Evolutionary conservation across 1,284 basidiomycete species (phyloP), one percentile per base, ranked within the genome.

Genomic region (Hymenochaete sp.): DNA sequence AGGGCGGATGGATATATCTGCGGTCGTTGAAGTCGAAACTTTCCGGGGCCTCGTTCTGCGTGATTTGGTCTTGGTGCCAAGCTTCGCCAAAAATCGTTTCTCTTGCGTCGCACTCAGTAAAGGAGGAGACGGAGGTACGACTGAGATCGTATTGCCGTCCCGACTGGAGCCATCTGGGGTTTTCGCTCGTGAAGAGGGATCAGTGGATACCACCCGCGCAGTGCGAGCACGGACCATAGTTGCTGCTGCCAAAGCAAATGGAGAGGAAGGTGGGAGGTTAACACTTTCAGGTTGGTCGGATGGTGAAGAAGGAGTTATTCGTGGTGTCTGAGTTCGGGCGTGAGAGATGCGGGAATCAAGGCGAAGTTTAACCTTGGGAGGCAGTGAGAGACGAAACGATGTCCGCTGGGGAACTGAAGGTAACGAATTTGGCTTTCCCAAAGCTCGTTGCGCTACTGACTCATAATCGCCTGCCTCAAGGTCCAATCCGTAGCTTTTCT

Each of bases 181-280:
- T 28, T 37, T 26, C 9, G 26, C 25, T 7, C 35, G 27, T 7
- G 8, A 19, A 16, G 25, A 18, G 24, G 26, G 21, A 3, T 32
- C 6, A 7, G 40, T 14, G 18, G 39, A 16, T 9, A 47, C 16
- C 13, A 42, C 14, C 14, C 42, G 45, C 13, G 45, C 45, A 26
- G 26, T 42, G 19, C 42, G 45, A 6, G 39, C 39, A 13, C 45
- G 45, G n/a, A 26, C 39, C 14, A 42, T 35, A 27, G 40, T 47
- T 11, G 45, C 45, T 13, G 45, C 42, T 21, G 8, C 33, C 9
- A 47, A 29, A n/a, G 10, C 19, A 26, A 27, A 47, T 8, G 45
- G 28, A 18, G 45, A 42, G 18, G 25, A 47, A 14, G 36, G 35
- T 18, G 38, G 38, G 26, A 11, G 32, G 14, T 8, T 35, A n/a